Conservation (phyloP, 2,329 filamentous ascomycete species). For the Simplicillium sp. region DNA sequence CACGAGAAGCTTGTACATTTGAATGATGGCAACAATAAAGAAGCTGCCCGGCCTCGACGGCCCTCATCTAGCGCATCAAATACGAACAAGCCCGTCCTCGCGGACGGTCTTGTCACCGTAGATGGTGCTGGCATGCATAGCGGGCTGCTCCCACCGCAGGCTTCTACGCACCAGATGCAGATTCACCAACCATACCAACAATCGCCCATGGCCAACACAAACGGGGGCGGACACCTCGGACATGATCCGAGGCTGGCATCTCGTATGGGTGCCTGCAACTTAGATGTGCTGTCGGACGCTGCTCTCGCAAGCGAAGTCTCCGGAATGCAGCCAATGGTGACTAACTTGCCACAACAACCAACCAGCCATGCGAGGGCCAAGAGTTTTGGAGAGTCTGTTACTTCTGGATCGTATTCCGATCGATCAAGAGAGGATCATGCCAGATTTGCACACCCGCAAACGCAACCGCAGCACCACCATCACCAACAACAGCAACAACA, state of each 20-base stretch:
- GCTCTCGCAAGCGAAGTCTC: slow-evolving; percentile 47
- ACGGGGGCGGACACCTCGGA: slow-evolving; percentile 26
- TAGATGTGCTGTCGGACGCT: slow-evolving; percentile 51
- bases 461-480: slow-evolving; percentile 26
- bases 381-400: slow-evolving; percentile 36
- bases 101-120: slow-evolving; percentile 35
- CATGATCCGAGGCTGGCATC: slow-evolving; percentile 36
- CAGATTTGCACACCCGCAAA: slow-evolving; percentile 20
- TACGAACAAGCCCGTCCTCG: slow-evolving; percentile 33
- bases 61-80: slow-evolving; percentile 32
- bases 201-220: slow-evolving; percentile 6
- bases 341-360: slow-evolving; percentile 31
- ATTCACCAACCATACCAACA: slow-evolving; percentile 12
- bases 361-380: slow-evolving; percentile 34
- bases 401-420: slow-evolving; percentile 29
- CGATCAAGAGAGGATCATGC: slow-evolving; percentile 37
- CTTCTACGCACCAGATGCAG: slow-evolving; percentile 7
- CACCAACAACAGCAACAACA: slow-evolving; percentile 28
- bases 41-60: slow-evolving; percentile 40
- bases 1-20: slow-evolving; percentile 57
- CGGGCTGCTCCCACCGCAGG: slow-evolving; percentile 17
- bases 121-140: slow-evolving; percentile 36
- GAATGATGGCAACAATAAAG: slow-evolving; percentile 45
- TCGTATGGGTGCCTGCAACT: slow-evolving; percentile 41
- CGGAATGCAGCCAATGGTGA: slow-evolving; percentile 40